Evolutionary conservation across 2,329 filamentous ascomycete genomes (phyloP).

Genomic region (Zopfia rhizophila): DNA sequence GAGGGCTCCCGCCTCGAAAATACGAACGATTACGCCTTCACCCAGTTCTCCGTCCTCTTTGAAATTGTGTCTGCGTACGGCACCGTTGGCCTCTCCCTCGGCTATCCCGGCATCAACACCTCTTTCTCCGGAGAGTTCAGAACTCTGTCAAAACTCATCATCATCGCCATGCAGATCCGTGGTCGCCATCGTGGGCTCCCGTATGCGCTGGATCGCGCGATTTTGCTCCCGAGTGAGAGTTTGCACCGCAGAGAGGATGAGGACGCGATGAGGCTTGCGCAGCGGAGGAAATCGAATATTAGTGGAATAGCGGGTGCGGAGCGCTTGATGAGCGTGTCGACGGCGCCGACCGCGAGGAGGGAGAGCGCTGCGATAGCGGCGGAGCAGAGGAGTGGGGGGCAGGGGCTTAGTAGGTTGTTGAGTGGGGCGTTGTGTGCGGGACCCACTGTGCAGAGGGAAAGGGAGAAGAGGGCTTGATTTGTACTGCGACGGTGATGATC

Average conservation of each 20-base stretch:
- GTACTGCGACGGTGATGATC: no score
- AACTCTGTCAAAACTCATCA: constrained; percentile 69
- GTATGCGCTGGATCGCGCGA: constrained; percentile 72
- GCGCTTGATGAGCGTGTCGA: not conserved
- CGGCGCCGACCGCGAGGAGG: not conserved
- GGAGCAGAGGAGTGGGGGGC: constrained; percentile 1
- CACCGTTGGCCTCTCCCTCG: constrained; percentile 88
- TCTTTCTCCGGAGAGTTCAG: constrained; percentile 83
- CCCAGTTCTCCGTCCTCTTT: constrained; percentile 49
- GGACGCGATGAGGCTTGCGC: constrained; percentile 53
- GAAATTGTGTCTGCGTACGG: no score
- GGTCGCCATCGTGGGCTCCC: constrained; percentile 70
- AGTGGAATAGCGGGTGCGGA: constrained; percentile 9
- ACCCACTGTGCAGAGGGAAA: no score
- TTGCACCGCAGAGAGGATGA: constrained; percentile 65
- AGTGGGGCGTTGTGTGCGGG: no score
- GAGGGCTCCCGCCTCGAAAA: constrained; percentile 76
- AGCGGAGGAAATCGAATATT: constrained; percentile 10
- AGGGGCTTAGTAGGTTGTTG: constrained; percentile 17
- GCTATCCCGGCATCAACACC: constrained; percentile 76
- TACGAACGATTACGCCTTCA: constrained; percentile 59
- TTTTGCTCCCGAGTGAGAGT: constrained; percentile 71
- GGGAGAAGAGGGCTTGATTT: no score
- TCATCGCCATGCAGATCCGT: constrained; percentile 70
- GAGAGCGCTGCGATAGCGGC: constrained; percentile 1